Percentiles rank a stretch among this genome's conserved stretches.
Conservation (phyloP, 2,329 filamentous ascomycete genomes). For the Alternaria novae-zelandiae region DNA sequence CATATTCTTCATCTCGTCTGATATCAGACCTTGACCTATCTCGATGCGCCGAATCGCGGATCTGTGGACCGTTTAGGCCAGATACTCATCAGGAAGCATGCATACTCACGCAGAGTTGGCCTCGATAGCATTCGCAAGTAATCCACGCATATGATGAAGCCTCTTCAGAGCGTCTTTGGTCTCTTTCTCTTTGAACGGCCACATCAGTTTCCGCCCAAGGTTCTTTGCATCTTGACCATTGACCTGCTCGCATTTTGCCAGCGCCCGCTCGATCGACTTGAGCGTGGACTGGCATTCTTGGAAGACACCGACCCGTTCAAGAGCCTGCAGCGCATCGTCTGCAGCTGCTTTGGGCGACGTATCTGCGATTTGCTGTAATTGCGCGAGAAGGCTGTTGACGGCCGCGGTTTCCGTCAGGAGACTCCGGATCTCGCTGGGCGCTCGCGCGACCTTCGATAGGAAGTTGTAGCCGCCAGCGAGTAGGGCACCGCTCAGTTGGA, state of each 20-base stretch:
- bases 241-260: constrained; percentile 8
- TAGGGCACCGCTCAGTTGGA: constrained; percentile 8
- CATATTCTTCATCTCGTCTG: neutral
- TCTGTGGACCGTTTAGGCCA: neutral
- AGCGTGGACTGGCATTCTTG: constrained; percentile 1
- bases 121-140: constrained; percentile 12
- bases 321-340: constrained; percentile 1
- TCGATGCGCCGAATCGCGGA: neutral
- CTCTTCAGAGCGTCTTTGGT: constrained; percentile 12
- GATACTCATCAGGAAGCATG: too few species aligned
- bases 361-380: constrained; percentile 8
- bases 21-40: neutral
- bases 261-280: constrained; percentile 7
- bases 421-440: constrained; percentile 14
- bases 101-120: constrained; percentile 5
- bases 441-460: constrained; percentile 10
- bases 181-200: constrained; percentile 20
- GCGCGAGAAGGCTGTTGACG: constrained; percentile 15
- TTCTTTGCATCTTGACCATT: constrained; percentile 9
- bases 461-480: constrained; percentile 18
- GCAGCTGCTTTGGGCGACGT: neutral
- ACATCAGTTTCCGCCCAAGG: constrained; percentile 7
- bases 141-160: constrained; percentile 3
- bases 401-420: constrained; percentile 16
- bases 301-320: constrained; percentile 4